Conservation (phyloP, 305 asterid genomes). For the Solanum hybrid region DNA sequence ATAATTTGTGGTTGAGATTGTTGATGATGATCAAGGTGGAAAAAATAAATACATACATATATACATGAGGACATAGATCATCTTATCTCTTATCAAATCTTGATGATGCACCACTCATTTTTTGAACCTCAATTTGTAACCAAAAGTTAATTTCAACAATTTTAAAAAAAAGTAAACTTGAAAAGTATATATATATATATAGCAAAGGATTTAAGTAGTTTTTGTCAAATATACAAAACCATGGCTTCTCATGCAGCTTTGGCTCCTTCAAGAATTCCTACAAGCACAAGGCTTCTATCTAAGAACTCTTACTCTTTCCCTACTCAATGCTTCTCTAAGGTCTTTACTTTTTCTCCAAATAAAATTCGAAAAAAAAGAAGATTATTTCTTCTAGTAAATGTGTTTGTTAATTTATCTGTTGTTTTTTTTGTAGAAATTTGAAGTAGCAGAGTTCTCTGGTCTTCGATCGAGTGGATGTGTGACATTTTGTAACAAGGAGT, state of each 20-base stretch:
- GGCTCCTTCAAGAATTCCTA: conserved; percentile 81
- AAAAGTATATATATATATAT: background rate
- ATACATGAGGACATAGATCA: conserved; percentile 24
- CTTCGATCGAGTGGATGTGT: conserved; percentile 53
- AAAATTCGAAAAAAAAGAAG: background rate
- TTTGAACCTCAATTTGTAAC: conserved; percentile 24
- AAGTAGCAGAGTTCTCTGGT: conserved; percentile 68
- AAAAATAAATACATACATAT: background rate
- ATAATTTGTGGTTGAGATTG: conserved; percentile 40
- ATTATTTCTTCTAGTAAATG: background rate
- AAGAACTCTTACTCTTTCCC: conserved; percentile 33
- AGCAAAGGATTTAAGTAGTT: background rate
- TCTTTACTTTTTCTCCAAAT: background rate
- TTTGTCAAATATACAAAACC: conserved; percentile 12
- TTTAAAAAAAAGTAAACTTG: background rate
- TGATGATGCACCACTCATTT: conserved; percentile 48
- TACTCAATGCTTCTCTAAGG: conserved; percentile 70
- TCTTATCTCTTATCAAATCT: conserved; percentile 51
- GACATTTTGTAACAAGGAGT: conserved; percentile 35
- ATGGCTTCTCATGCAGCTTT: conserved; percentile 87
- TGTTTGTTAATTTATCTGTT: background rate
- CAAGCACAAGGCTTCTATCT: conserved; percentile 46
- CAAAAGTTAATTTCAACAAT: conserved; percentile 20
- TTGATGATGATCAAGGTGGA: conserved; percentile 12
- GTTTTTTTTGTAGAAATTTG: conserved; percentile 36